These are phyloP conservation scores for Aulographum hederae DNA, from an alignment of 2,329 filamentous ascomycete genomes.

Conservation along the genomic window DNA sequence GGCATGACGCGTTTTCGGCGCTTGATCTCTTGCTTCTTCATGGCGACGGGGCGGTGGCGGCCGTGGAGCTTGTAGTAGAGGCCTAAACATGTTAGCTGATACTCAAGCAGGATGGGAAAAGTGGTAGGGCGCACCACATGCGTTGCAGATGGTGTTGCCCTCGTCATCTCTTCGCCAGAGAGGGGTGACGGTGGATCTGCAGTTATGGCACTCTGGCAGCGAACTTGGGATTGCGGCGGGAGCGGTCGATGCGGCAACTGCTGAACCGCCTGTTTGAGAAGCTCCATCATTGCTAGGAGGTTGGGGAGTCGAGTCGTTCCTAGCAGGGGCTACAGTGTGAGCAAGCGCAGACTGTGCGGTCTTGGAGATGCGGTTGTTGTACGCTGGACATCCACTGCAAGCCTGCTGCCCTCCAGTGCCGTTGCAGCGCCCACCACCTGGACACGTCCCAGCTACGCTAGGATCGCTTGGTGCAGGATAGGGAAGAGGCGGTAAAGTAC, in stretches of 20 bases:
- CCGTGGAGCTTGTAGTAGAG: slow-evolving; percentile 95
- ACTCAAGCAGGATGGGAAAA: slow-evolving; percentile 2
- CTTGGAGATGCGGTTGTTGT: slow-evolving; percentile 91
- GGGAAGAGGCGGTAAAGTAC: slow-evolving; percentile 8
- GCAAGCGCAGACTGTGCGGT: slow-evolving; percentile 51
- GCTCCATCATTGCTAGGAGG: slow-evolving; percentile 6
- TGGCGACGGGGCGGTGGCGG: slow-evolving; percentile 81
- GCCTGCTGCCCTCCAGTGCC: slow-evolving; percentile 90
- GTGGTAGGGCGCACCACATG: slow-evolving; percentile 56
- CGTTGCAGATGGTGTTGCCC: slow-evolving; percentile 95
- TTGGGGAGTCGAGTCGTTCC: not conserved
- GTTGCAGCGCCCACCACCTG: slow-evolving; percentile 86
- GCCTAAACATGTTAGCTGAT: slow-evolving; percentile 31
- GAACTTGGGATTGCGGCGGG: not conserved
- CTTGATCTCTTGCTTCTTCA: slow-evolving; percentile 98
- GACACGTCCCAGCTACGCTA: slow-evolving; percentile 61
- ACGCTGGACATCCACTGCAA: slow-evolving; percentile 89
- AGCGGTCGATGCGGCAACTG: no score
- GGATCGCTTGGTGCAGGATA: slow-evolving; percentile 20
- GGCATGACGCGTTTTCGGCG: slow-evolving; percentile 87
- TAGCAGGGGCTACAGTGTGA: slow-evolving; percentile 9
- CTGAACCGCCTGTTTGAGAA: slow-evolving; percentile 8
- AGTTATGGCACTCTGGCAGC: slow-evolving; percentile 88
- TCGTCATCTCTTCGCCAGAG: slow-evolving; percentile 88
- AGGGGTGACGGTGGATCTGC: slow-evolving; percentile 87